phyloP scores from a whole-genome alignment of 345 rosid species.

The Euclidium syriacum region DNA sequence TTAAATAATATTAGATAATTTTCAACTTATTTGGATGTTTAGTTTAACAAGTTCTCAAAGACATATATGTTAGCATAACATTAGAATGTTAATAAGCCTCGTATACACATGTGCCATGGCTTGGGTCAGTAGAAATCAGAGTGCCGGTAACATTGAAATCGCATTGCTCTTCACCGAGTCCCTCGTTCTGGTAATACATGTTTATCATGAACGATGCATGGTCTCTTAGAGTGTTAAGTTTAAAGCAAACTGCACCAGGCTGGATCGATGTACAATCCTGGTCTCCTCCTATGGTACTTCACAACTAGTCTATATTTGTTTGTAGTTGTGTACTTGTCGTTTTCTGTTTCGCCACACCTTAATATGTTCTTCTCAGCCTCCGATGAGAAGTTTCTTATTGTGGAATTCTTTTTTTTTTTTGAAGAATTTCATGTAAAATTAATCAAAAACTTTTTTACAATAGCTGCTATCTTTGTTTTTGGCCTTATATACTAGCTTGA shows the following conservation, averaged over 20 bases:
- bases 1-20: too few relatives aligned
- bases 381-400: background rate
- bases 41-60: too few relatives aligned
- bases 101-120: too few relatives aligned
- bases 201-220: background rate
- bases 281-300: background rate
- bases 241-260: background rate
- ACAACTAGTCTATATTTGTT: background rate
- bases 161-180: background rate
- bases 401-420: too few relatives aligned
- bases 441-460: too few relatives aligned
- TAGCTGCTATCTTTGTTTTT: too few relatives aligned
- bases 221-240: background rate
- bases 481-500: too few relatives aligned
- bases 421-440: too few relatives aligned
- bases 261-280: background rate
- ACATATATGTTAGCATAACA: too few relatives aligned
- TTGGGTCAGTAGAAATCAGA: too few relatives aligned
- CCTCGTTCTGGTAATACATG: background rate
- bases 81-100: too few relatives aligned
- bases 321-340: background rate
- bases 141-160: background rate
- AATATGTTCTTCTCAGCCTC: background rate
- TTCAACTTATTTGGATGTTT: too few relatives aligned
- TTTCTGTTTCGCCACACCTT: background rate